These are phyloP conservation scores for Podochytrium sp. DNA, from an alignment of 192 early-diverging fungal species.

Conservation along the genomic window DNA sequence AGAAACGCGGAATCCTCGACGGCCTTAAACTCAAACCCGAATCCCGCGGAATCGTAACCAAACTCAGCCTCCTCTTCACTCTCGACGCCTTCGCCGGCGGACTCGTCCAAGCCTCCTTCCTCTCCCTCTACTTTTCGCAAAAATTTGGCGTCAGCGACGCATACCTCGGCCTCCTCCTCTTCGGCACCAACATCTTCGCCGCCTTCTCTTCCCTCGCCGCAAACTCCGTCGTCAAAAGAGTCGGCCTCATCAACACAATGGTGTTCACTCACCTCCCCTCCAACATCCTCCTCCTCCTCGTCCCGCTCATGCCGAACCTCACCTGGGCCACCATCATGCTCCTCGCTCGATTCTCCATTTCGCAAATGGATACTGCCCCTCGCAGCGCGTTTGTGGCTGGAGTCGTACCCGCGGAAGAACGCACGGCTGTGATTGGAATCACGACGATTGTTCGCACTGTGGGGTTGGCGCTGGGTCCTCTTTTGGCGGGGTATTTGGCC, in stretches of 20 bases:
- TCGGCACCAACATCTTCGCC: slow-evolving; percentile 25
- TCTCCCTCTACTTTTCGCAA: slow-evolving; percentile 18
- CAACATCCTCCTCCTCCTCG: slow-evolving; percentile 27
- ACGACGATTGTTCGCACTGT: slow-evolving; percentile 31
- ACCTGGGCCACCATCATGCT: slow-evolving; percentile 13
- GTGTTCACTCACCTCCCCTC: slow-evolving; percentile 37
- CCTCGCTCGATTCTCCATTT: slow-evolving; percentile 26
- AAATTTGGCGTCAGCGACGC: slow-evolving; percentile 25
- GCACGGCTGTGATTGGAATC: slow-evolving; percentile 32
- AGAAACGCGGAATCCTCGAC: background rate
- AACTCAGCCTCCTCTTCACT: slow-evolving; percentile 30
- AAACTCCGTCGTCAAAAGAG: background rate
- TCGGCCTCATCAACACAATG: slow-evolving; percentile 38
- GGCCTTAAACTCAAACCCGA: slow-evolving; percentile 5
- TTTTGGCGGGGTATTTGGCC: slow-evolving; percentile 19
- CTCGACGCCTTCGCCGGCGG: slow-evolving; percentile 27
- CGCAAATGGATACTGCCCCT: slow-evolving; percentile 31
- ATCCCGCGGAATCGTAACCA: slow-evolving; percentile 13
- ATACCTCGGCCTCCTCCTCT: slow-evolving; percentile 23
- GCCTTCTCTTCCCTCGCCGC: slow-evolving; percentile 18
- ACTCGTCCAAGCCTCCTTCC: slow-evolving; percentile 18
- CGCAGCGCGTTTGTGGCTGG: slow-evolving; percentile 21
- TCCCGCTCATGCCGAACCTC: slow-evolving; percentile 30
- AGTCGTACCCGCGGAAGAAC: slow-evolving; percentile 13
- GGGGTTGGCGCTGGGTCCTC: slow-evolving; percentile 21